These are phyloP conservation scores for Pichia sp. DNA, from an alignment of 1,139 yeast genomes.

Conservation along the genomic window DNA sequence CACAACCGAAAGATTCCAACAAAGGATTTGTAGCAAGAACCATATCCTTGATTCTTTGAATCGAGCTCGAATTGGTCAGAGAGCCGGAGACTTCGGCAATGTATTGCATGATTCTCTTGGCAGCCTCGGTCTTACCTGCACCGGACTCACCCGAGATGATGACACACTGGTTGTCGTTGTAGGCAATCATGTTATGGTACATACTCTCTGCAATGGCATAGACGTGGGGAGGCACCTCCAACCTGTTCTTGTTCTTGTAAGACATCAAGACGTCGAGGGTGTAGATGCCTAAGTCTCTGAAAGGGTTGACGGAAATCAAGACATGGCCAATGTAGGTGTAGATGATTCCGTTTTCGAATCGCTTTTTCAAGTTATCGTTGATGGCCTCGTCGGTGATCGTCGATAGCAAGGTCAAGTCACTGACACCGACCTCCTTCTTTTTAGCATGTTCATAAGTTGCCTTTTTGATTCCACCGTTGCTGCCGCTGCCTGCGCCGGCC, in stretches of 20 bases:
- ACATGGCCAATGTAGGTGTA: constrained; percentile 88
- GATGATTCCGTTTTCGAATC: constrained; percentile 85
- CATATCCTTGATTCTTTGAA: constrained; percentile 90
- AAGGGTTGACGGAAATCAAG: constrained; percentile 93
- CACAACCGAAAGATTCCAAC: constrained; percentile 96
- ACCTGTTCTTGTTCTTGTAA: constrained; percentile 86
- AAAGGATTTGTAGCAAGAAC: constrained; percentile 96
- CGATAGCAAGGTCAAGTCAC: constrained; percentile 85
- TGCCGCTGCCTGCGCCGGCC: constrained; percentile 8
- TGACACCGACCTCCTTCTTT: constrained; percentile 95
- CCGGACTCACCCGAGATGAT: constrained; percentile 99
- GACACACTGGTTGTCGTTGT: constrained; percentile 94
- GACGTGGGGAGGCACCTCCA: constrained; percentile 99
- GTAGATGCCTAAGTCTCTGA: constrained; percentile 92
- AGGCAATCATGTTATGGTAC: constrained; percentile 93
- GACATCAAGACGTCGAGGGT: constrained; percentile 69
- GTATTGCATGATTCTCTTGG: constrained; percentile 97
- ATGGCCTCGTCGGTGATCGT: constrained; percentile 90
- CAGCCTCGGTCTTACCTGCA: constrained; percentile 99
- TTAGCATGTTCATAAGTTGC: constrained; percentile 87
- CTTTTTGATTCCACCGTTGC: constrained; percentile 53
- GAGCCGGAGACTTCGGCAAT: constrained; percentile 80
- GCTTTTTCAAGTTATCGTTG: constrained; percentile 82
- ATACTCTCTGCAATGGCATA: constrained; percentile 96
- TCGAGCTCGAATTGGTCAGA: constrained; percentile 50